Percentiles rank a stretch among this genome's conserved stretches.
Conservation (phyloP, 768 basidiomycete species). For the Phlegmacium glaucopus region DNA sequence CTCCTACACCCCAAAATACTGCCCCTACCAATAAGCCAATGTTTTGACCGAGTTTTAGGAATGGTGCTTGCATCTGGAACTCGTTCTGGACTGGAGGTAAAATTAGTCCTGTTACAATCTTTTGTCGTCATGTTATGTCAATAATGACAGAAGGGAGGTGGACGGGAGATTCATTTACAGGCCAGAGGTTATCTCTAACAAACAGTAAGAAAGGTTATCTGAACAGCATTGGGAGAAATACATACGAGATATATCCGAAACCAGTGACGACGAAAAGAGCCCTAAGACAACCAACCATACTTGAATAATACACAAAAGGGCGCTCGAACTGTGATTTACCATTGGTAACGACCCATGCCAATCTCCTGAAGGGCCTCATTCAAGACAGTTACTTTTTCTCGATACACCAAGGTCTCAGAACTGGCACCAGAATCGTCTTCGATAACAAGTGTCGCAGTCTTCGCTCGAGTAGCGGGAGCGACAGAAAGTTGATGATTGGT, state of each 20-base stretch:
- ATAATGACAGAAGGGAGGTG: neutral
- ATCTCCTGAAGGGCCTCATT: slow-evolving; percentile 20
- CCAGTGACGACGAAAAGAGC: slow-evolving; percentile 26
- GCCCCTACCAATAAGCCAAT: slow-evolving; percentile 70
- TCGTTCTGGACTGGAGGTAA: slow-evolving; percentile 62
- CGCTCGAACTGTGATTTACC: slow-evolving; percentile 15
- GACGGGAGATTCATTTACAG: slow-evolving; percentile 10
- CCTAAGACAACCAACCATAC: slow-evolving; percentile 11
- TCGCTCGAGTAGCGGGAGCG: too few species aligned
- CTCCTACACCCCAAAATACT: slow-evolving; percentile 63
- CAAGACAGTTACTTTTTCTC: slow-evolving; percentile 12
- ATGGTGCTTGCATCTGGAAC: slow-evolving; percentile 58
- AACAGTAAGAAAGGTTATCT: neutral
- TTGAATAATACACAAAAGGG: neutral
- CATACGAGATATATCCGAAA: slow-evolving; percentile 30
- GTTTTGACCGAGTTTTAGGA: slow-evolving; percentile 67
- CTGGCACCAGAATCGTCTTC: neutral
- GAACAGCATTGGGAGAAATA: neutral
- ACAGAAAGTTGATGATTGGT: too few species aligned
- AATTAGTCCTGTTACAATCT: slow-evolving; percentile 42
- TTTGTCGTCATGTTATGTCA: neutral
- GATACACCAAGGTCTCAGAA: slow-evolving; percentile 3
- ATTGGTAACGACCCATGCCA: slow-evolving; percentile 30
- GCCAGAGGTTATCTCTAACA: slow-evolving; percentile 27
- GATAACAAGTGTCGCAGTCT: neutral